Percentiles rank a stretch among this genome's conserved stretches.
Evolutionary conservation across 352 stramenopile species (phyloP).

Genomic region (Phytophthora europaea): DNA sequence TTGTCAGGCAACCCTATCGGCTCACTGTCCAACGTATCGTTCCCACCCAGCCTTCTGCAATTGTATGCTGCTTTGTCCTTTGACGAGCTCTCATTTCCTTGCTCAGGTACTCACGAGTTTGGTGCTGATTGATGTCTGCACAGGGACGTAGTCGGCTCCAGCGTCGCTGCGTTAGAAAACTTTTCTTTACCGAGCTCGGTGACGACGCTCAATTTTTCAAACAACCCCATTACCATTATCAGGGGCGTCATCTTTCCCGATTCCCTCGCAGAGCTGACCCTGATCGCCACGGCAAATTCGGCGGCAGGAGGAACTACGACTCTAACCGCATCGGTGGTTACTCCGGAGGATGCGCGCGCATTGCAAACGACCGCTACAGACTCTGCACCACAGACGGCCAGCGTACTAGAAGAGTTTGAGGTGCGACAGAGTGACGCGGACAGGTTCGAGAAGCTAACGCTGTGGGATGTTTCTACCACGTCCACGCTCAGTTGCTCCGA

Average conservation of each 20-base stretch:
- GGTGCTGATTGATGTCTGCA: neutral
- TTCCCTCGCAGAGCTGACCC: conserved; percentile 31
- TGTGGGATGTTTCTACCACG: conserved; percentile 52
- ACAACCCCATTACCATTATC: conserved; percentile 48
- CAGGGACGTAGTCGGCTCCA: conserved; percentile 35
- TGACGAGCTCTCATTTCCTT: neutral
- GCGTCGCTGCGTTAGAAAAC: conserved; percentile 45
- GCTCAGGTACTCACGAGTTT: neutral
- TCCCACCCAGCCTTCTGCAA: conserved; percentile 40
- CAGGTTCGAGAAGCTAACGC: conserved; percentile 37
- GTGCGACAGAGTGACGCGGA: conserved; percentile 48
- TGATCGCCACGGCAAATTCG: conserved; percentile 23
- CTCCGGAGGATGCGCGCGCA: conserved; percentile 18
- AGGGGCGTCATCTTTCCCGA: conserved; percentile 48
- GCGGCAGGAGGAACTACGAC: neutral
- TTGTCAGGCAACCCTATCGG: conserved; percentile 51
- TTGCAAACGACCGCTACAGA: conserved; percentile 10
- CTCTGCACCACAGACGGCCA: conserved; percentile 5
- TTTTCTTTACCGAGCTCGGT: conserved; percentile 50
- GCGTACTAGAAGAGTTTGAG: conserved; percentile 54
- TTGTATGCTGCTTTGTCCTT: conserved; percentile 34
- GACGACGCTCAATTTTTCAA: conserved; percentile 46
- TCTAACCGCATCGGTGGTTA: conserved; percentile 21
- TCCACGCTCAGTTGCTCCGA: conserved; percentile 56
- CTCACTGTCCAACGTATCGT: conserved; percentile 30